Evolutionary conservation across 2,329 filamentous ascomycete genomes (phyloP), one percentile per base, ranked within the genome.

Genomic region (Pestalotiopsis sp.): DNA sequence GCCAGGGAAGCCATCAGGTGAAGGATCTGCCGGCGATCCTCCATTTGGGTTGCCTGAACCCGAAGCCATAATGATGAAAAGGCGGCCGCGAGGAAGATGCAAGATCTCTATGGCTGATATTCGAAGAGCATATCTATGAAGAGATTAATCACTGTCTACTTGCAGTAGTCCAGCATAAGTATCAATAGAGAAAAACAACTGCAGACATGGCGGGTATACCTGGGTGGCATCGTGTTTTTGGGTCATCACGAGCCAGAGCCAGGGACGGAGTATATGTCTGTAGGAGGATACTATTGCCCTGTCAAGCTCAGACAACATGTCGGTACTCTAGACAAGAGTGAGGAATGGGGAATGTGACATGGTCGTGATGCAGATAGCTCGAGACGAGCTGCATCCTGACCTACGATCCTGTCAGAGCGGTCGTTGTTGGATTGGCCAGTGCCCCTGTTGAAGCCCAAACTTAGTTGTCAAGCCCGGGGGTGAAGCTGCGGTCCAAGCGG

Each of bases 341-440:
- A 62, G 59, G 59, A 39, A 62, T 12, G 13, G n/a, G 27, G 23
- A 27, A 39, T 39, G 59, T 61, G 31, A 36, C 27, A 31, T 27
- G 59, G 59, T 39, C 27, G 12, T 38, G 9, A 23, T 62, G 23
- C 14, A 36, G 31, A 61, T 7, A n/a, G 17, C 25, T 62, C 36
- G 59, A 36, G 59, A 62, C 36, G 59, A 17, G n/a, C 27, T 62
- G 59, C 59, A 62, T 59, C 11, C 27, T 14, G 38, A 23, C 59
- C n/a, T 27, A 62, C 31, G 20, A 14, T 31, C 31, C n/a, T 36
- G 59, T 62, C 59, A 62, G 59, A 62, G 59, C 59, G 59, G 27
- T 36, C 25, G 36, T 27, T 20, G n/a, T 39, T 14, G 27, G 27
- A 62, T 62, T 62, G 59, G 59, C 27, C 12, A 17, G 17, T 20